Evolutionary conservation across 768 basidiomycete species (phyloP), one percentile per base, ranked within the genome.

Genomic region (Serendipita indica): DNA sequence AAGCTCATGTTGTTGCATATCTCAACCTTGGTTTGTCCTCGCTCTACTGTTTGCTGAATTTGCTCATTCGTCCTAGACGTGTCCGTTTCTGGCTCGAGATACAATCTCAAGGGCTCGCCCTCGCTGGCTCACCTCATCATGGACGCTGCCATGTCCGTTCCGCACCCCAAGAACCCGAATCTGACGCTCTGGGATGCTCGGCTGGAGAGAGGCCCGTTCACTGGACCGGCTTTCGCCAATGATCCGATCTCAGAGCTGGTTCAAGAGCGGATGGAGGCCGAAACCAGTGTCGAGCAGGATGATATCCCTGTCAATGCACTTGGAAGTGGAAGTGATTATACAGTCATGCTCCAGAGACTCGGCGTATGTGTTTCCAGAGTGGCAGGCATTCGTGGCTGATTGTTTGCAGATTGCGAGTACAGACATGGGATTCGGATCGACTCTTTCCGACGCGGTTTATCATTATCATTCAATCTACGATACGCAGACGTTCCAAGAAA

Each of bases 241-340:
- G 75, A 73, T 45, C 64, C 65, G 7, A 68, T 72, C 57, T 76
- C 77, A 64, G 67, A 73, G 20, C 65, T n/a, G 43, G 35, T 46
- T 33, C 61, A 32, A 33, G 20, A 27, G 27, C 32, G 37, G 66
- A 65, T 1, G 62, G 67, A 2, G 67, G 68, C 28, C 66, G 71
- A 27, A 67, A 71, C 7, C 7, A 34, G 43, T 25, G 33, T 45
- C 20, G 43, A 65, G 13, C 61, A 57, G 16, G 68, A 63, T 60
- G 58, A 64, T 3, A 62, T 67, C 33, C 77, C 75, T 18, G 69
- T 91, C 33, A 35, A 39, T 0, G 77, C 86, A 14, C 71, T 91
- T n/a, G 89, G 89, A 37, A 86, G 83, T 57, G 89, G 89, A 25
- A 89, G 87, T 60, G 94, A 97, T 69, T 97, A 77, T 64, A 96